Evolutionary conservation across 495 filamentous ascomycete genomes (phyloP).

Genomic region (Aspergillus baeticus): DNA sequence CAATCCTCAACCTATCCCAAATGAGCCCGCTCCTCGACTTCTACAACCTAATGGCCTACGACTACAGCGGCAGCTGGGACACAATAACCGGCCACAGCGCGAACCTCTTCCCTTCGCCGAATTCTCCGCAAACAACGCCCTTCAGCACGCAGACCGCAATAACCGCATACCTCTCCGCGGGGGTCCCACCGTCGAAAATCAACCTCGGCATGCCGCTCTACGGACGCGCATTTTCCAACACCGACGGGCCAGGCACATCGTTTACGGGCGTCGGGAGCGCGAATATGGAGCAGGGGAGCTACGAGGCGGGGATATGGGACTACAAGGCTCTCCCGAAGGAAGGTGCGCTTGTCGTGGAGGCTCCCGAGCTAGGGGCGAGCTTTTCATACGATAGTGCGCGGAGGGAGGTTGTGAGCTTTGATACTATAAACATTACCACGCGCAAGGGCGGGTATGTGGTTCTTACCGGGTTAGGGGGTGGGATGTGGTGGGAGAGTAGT

Average conservation of each 20-base stretch:
- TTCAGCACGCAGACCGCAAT: conserved; percentile 46
- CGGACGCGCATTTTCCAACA: conserved; percentile 74
- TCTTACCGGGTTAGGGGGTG: conserved; percentile 65
- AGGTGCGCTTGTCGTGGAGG: conserved; percentile 6
- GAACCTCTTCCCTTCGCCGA: conserved; percentile 63
- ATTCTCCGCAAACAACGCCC: conserved; percentile 56
- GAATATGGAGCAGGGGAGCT: no score
- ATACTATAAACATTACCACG: conserved; percentile 58
- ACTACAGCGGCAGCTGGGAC: conserved; percentile 78
- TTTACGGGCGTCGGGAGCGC: conserved; percentile 66
- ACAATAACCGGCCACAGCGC: conserved; percentile 67
- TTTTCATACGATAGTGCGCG: conserved; percentile 65
- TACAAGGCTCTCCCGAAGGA: conserved; percentile 52
- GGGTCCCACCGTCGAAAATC: conserved; percentile 65
- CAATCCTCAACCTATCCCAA: conserved; percentile 56
- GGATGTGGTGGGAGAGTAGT: conserved; percentile 90
- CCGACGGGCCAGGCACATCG: conserved; percentile 65
- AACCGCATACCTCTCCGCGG: conserved; percentile 56
- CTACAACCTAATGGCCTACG: conserved; percentile 77
- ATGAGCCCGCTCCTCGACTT: conserved; percentile 78
- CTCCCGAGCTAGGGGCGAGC: conserved; percentile 41
- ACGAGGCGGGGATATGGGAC: conserved; percentile 80
- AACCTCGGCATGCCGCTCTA: conserved; percentile 87
- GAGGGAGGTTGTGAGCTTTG: conserved; percentile 72
- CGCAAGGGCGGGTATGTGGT: conserved; percentile 67